Evolutionary conservation across 2,329 filamentous ascomycete species (phyloP), one percentile per base, ranked within the genome.

Genomic region (Byssothecium circinans): DNA sequence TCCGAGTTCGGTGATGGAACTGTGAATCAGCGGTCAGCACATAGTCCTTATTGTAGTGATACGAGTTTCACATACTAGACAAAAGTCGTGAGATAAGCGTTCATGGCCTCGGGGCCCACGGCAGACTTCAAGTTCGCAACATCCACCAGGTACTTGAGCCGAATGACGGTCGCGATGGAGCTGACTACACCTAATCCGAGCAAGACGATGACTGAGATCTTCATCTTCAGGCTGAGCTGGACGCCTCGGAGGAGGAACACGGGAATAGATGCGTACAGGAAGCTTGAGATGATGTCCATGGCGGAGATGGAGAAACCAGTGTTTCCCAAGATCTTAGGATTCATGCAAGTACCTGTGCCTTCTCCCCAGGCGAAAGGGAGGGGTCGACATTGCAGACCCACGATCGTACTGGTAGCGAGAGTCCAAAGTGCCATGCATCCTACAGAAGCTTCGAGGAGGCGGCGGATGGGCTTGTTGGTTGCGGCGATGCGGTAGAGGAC

Each of bases 281-380:
- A 43, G 37, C 45, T 47, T 8, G 45, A 47, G 14, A 32, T 22
- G 11, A 47, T 47, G 33, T 47, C 45, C 45, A 47, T 47, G 14
- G 45, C 45, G 14, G 45, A 47, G 17, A 47, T 36, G 5, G 45
- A 33, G 22, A 42, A 47, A 8, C 45, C 45, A 37, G 39, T 42
- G 37, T 47, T 43, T 6, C 7, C 30, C 32, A 47, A 30, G 12
- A 42, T 30, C 19, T 42, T 47, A 17, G 45, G 45, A n/a, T 42
- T 19, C 30, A 47, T 42, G 18, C 45, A 47, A 37, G 39, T 47
- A n/a, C 45, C 45, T 5, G 15, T 43, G 8, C 45, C 45, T 20
- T 42, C 45, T n/a, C 45, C 45, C 45, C 45, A 47, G 39, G 45
- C 45, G 17, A 42, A 37, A n/a, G 38, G 23, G 5, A 47, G 45